Base-by-base conservation (phyloP, 2,329 filamentous ascomycete species). In the Fusarium musae region DNA sequence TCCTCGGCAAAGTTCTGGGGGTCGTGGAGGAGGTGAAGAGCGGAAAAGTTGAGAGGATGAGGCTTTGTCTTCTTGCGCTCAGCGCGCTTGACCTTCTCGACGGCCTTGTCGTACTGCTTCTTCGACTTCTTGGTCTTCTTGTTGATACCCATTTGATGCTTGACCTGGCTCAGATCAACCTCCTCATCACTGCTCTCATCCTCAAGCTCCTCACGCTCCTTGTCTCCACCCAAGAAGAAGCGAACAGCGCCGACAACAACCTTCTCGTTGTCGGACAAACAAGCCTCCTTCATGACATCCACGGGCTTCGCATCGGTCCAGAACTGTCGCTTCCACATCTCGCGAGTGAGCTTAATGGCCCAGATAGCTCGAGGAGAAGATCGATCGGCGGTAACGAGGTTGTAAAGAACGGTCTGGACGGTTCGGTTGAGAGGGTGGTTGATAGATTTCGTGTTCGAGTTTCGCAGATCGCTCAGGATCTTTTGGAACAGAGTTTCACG, bases 221-320 rank as follows among this genome's bases (percentile, higher is more conserved):
- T 96, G 82, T 99, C 96, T 39, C 95, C 95, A 30, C 96, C 96
- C 2, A 99, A 87, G 85, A 99, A 99, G 86, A 98, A 99, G 30
- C 94, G 90, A 19, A 97, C 93, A 49, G 94, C 95, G 21, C 95
- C 94, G 10, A 93, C 87, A 32, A 96, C 90, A 7, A 98, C 95
- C 84, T 99, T 99, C 77, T 97, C 94, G 76, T 98, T 97, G 58
- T 97, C 93, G 7, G 94, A 91, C 63, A 99, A 84, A 61, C 92
- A 91, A 0, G 96, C 95, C 83, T 97, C 93, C 83, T 97, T 97
- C 95, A 99, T 98, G 74, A 98, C 93, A 78, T 97, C 95, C n/a
- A 98, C 96, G 0, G 96, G 92, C 81, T 95, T 96, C 4, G 95
- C 90, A 78, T 99, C 96, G 15, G 93, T 94, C 96, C 96, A 99